phyloP scores from a whole-genome alignment of 1,284 basidiomycete genomes.

The Leccinum fallax region DNA sequence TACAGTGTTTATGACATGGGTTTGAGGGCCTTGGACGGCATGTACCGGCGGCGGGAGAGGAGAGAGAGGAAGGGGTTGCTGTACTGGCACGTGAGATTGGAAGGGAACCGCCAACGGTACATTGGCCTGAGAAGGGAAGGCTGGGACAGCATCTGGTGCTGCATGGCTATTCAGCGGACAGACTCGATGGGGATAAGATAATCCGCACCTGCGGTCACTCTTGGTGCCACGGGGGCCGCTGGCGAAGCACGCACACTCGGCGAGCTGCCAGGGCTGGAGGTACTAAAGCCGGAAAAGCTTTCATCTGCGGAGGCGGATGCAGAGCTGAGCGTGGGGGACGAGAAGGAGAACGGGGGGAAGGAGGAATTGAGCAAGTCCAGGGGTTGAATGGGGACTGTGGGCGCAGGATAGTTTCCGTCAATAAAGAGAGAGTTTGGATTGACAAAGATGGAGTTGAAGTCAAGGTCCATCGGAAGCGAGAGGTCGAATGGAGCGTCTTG shows the following conservation, averaged over 20 bases:
- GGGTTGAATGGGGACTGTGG: slow-evolving; percentile 24
- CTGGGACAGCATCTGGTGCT: slow-evolving; percentile 19
- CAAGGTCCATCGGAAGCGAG: slow-evolving; percentile 47
- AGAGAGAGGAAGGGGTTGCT: slow-evolving; percentile 35
- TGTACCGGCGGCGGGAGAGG: slow-evolving; percentile 40
- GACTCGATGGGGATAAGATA: neutral
- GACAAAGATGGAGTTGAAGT: slow-evolving; percentile 55
- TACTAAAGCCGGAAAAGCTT: slow-evolving; percentile 20
- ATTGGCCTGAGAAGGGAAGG: slow-evolving; percentile 22
- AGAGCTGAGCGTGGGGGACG: slow-evolving; percentile 30
- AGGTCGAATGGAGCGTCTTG: slow-evolving; percentile 50
- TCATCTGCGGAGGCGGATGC: slow-evolving; percentile 36
- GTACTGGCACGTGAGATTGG: slow-evolving; percentile 21
- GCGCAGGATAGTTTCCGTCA: slow-evolving; percentile 25
- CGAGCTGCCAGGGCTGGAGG: slow-evolving; percentile 26
- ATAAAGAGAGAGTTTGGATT: slow-evolving; percentile 68
- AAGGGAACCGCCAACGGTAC: slow-evolving; percentile 37
- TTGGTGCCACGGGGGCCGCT: slow-evolving; percentile 1
- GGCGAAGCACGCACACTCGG: slow-evolving; percentile 25
- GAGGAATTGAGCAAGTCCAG: slow-evolving; percentile 37
- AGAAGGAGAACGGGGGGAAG: slow-evolving; percentile 50
- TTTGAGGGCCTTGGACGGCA: slow-evolving; percentile 24
- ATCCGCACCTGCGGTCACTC: slow-evolving; percentile 18
- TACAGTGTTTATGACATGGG: slow-evolving; percentile 28
- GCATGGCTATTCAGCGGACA: neutral